Evolutionary conservation across 169 alveolate genomes (phyloP).

Genomic region (Eimeria necatrix): DNA sequence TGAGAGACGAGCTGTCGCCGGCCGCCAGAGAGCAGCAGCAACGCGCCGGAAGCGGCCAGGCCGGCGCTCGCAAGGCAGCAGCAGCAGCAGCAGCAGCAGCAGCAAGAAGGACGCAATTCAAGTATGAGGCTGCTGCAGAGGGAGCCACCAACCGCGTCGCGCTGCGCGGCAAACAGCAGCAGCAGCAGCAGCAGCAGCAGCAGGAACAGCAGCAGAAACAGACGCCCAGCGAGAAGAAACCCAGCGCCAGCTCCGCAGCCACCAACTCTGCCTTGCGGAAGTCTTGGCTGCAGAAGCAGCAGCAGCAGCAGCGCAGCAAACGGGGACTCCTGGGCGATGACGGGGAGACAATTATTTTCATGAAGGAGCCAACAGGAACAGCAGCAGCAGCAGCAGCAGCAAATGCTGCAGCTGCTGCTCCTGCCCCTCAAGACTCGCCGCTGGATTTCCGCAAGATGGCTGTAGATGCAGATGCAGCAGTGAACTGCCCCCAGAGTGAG

Average conservation of each 20-base stretch:
- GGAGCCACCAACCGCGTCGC: not conserved
- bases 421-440: not conserved
- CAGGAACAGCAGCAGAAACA: constrained; percentile 57
- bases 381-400: constrained; percentile 44
- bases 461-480: constrained; percentile 5
- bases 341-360: constrained; percentile 60
- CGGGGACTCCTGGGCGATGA: constrained; percentile 57
- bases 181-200: constrained; percentile 60
- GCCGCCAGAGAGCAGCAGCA: not conserved
- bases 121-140: not conserved
- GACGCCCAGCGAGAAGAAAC: not conserved
- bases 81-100: constrained; percentile 24
- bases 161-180: not conserved
- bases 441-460: constrained; percentile 1
- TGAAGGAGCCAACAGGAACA: constrained; percentile 30
- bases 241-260: not conserved
- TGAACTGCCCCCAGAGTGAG: not conserved
- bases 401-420: not conserved
- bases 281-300: constrained; percentile 61
- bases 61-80: not conserved
- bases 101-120: not conserved
- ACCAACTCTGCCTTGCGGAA: constrained; percentile 9
- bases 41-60: too few species aligned
- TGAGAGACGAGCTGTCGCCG: not conserved
- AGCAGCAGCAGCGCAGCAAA: constrained; percentile 59